These are phyloP conservation scores for Trichosporon sp. DNA, from an alignment of 1,284 basidiomycete species.

Conservation along the genomic window DNA sequence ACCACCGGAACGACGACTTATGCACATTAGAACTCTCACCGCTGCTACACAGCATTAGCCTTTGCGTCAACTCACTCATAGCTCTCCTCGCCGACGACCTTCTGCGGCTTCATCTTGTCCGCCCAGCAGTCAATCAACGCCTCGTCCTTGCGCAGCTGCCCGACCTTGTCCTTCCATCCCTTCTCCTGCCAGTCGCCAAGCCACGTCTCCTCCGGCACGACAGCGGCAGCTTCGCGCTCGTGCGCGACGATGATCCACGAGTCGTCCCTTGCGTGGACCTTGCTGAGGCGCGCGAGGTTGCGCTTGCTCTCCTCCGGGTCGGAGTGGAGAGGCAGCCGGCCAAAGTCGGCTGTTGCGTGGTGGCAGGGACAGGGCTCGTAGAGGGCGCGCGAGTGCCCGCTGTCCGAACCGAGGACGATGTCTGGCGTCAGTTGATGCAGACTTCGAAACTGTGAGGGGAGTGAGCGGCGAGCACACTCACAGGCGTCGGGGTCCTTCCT, in stretches of 20 bases:
- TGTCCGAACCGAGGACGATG: conserved; percentile 12
- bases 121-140: background rate
- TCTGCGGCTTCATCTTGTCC: background rate
- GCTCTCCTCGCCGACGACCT: conserved; percentile 3
- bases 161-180: conserved; percentile 11
- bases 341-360: background rate
- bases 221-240: conserved; percentile 1
- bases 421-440: background rate
- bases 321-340: conserved; percentile 1
- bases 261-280: conserved; percentile 9
- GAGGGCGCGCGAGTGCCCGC: conserved; percentile 7
- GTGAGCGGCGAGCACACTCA: background rate
- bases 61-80: background rate
- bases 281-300: background rate
- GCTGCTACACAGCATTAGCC: background rate
- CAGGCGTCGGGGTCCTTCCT: conserved; percentile 1
- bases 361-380: conserved; percentile 14
- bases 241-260: conserved; percentile 10
- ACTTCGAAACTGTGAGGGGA: background rate
- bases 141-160: background rate
- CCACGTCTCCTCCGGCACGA: conserved; percentile 5
- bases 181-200: conserved; percentile 10
- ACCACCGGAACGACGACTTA: background rate
- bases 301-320: background rate
- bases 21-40: background rate